Percentiles rank a stretch among this genome's conserved stretches.
Conservation (phyloP, 192 early-diverging fungal species). For the Entomortierella lignicola region DNA sequence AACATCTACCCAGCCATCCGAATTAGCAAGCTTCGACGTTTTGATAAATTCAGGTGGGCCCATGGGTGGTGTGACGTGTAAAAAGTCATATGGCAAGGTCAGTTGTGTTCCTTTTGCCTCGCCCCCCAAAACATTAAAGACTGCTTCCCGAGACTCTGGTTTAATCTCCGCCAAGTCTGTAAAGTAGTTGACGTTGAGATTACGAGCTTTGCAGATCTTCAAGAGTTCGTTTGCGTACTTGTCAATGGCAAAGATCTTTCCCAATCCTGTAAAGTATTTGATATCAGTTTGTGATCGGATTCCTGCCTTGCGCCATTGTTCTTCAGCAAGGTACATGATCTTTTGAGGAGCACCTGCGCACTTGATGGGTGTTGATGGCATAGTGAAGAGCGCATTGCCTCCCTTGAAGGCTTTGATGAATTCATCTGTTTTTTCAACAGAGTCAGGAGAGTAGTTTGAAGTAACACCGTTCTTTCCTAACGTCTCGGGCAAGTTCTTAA, state of each 20-base stretch:
- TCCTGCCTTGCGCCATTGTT: conserved; percentile 77
- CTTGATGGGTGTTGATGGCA: conserved; percentile 89
- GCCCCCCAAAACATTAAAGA: conserved; percentile 72
- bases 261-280: conserved; percentile 82
- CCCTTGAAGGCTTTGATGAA: conserved; percentile 77
- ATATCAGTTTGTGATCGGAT: conserved; percentile 75
- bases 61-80: conserved; percentile 90
- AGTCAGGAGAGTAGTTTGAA: conserved; percentile 81
- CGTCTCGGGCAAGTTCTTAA: conserved; percentile 78
- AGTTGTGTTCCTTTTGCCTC: conserved; percentile 67
- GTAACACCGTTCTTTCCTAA: conserved; percentile 87
- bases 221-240: conserved; percentile 83
- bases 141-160: conserved; percentile 72
- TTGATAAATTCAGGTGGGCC: conserved; percentile 84
- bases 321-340: conserved; percentile 89
- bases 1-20: conserved; percentile 86
- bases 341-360: conserved; percentile 92
- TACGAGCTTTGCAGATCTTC: conserved; percentile 72
- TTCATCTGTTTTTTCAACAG: conserved; percentile 79
- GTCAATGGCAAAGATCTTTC: conserved; percentile 89
- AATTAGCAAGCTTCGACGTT: conserved; percentile 73
- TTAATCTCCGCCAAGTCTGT: conserved; percentile 79
- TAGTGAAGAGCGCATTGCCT: conserved; percentile 88
- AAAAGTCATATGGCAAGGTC: conserved; percentile 79
- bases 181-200: conserved; percentile 76